Percentiles rank a stretch among this genome's conserved stretches.
Conservation (phyloP, 129 eudicot species). For the Mikania micrantha region DNA sequence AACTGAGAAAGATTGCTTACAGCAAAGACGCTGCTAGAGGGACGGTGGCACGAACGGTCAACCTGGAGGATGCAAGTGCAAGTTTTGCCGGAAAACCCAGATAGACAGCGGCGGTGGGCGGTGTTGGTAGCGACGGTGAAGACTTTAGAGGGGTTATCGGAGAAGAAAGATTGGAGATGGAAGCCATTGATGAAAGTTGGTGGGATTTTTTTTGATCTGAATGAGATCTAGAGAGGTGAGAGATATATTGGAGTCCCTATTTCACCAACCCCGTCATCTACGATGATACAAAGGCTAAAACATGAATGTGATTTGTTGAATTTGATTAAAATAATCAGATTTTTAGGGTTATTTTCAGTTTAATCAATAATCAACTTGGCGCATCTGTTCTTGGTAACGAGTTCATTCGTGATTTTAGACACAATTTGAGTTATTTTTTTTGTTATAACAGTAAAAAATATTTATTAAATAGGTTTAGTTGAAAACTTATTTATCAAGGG, state of each 20-base stretch:
- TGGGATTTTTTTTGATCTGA: slow-evolving; percentile 8
- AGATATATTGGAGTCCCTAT: slow-evolving; percentile 4
- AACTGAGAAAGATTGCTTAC: slow-evolving; percentile 8
- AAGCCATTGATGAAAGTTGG: slow-evolving; percentile 47
- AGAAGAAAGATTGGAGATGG: slow-evolving; percentile 54
- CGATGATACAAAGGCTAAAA: slow-evolving; percentile 17
- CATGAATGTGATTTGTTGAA: slow-evolving; percentile 4
- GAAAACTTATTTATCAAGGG: no score
- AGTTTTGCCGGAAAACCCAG: slow-evolving; percentile 21
- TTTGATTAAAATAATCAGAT: slow-evolving; percentile 7
- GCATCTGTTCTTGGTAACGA: no score
- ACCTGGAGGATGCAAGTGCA: slow-evolving; percentile 17
- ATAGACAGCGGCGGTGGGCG: slow-evolving; percentile 22
- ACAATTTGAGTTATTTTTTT: no score
- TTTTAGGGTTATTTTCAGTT: background rate
- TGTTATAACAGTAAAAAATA: no score
- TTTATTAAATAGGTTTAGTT: no score
- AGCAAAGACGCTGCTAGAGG: slow-evolving; percentile 37
- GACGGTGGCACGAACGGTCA: slow-evolving; percentile 26
- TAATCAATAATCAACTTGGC: background rate
- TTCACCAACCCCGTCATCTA: slow-evolving; percentile 35
- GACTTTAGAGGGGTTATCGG: slow-evolving; percentile 27
- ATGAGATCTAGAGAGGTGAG: slow-evolving; percentile 22
- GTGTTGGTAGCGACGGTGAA: slow-evolving; percentile 10
- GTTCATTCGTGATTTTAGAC: no score